A percentile compares a stretch with the other conserved stretches of the same genome.
Evolutionary conservation across 2,329 filamentous ascomycete genomes (phyloP).

Genomic region (Penicillium sp.): DNA sequence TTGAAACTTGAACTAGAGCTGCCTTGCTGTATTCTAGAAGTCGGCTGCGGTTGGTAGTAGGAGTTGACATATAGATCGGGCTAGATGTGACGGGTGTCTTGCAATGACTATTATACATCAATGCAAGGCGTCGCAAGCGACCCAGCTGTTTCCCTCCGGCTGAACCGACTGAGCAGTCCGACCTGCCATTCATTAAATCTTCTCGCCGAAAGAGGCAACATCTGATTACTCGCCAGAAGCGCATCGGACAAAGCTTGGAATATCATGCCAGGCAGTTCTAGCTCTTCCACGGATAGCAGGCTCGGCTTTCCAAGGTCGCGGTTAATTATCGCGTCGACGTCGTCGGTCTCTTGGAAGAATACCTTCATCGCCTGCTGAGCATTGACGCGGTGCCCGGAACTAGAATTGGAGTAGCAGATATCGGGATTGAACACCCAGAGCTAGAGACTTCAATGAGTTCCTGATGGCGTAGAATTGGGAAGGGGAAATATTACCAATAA

Average conservation of each 20-base stretch:
- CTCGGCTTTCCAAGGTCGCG: conserved; percentile 38
- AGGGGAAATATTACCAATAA: conserved; percentile 33
- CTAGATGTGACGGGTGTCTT: no score
- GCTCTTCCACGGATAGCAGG: conserved; percentile 49
- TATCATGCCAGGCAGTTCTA: conserved; percentile 40
- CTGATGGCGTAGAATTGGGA: neutral
- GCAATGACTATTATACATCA: no score
- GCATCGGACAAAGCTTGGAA: conserved; percentile 37
- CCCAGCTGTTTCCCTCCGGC: conserved; percentile 4
- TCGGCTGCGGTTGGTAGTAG: no score
- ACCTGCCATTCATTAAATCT: conserved; percentile 56
- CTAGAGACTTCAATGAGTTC: conserved; percentile 25
- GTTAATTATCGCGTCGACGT: conserved; percentile 37
- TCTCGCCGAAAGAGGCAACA: conserved; percentile 51
- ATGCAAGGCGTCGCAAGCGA: no score
- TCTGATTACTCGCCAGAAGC: conserved; percentile 41
- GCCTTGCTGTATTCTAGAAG: no score
- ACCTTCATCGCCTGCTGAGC: conserved; percentile 56
- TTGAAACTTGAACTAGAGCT: no score
- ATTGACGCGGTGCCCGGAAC: conserved; percentile 29
- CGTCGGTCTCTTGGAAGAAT: conserved; percentile 47
- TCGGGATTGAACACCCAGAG: conserved; percentile 62
- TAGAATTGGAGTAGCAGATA: conserved; percentile 54
- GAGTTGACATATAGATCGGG: no score
- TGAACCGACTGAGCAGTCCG: conserved; percentile 51